Evolutionary conservation across 2,329 filamentous ascomycete genomes (phyloP), one percentile per base, ranked within the genome.

Genomic region (Cryphonectria naterciae): DNA sequence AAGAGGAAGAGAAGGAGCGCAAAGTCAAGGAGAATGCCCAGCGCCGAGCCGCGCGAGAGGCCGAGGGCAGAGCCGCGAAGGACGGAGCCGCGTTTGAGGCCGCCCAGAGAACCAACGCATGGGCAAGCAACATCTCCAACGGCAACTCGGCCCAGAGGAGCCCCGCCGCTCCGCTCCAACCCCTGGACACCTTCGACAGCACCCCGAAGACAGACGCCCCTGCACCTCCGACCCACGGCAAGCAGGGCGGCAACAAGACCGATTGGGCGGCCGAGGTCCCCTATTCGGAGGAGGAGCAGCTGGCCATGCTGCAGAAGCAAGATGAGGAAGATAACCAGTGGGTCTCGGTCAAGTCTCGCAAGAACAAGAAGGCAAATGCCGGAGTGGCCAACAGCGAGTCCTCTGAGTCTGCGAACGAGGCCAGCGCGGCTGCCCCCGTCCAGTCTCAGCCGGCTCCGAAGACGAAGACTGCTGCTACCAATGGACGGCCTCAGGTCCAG

Each of bases 21-120:
- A 93, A 93, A 83, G 84, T 84, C 52, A 85, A 93, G 72, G 85
- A 93, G 77, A 94, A 98, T 84, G 91, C 92, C 79, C 95, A 97
- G 84, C 89, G 94, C 74, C 92, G 94, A 73, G 87, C 88, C 72
- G 94, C 94, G 69, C 90, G 95, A 75, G 88, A 94, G 78, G 89
- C 93, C 65, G 94, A 97, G 80, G 94, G 94, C 73, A 89, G 93
- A 75, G 86, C 93, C 61, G 92, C 93, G 69, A 94, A 93, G 85
- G 95, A 96, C 76, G 94, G 95, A 60, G 89, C 88, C 22, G 80
- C 84, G 70, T 91, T 87, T 78, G 82, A 84, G 78, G 84, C 86
- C 10, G 78, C 80, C 1, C 76, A 80, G 68, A 78, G 81, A 68
- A 76, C 79, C 70, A 84, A 83, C 67, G 80, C 80, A 37, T 84